Evolutionary conservation across 1,139 yeast species (phyloP).

Genomic region (Yamadazyma kanchanaburiensis): DNA sequence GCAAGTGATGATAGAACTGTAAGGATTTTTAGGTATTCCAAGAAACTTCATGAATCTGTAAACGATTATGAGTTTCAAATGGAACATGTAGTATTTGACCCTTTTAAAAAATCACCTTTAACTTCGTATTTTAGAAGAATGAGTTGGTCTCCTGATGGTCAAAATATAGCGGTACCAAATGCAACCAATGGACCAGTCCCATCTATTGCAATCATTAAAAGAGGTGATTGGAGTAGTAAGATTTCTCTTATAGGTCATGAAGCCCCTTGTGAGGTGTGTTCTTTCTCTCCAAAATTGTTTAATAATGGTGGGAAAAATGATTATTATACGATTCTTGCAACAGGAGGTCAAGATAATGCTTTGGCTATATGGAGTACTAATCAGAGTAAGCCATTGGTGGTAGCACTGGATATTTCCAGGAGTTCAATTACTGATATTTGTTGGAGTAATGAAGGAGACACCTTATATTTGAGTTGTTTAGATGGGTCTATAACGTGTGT

Average conservation of each 20-base stretch:
- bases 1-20: slow-evolving; percentile 94
- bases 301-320: slow-evolving; percentile 13
- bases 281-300: slow-evolving; percentile 77
- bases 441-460: slow-evolving; percentile 77
- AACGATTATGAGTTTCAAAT: slow-evolving; percentile 77
- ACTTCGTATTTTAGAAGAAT: slow-evolving; percentile 88
- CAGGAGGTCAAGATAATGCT: slow-evolving; percentile 77
- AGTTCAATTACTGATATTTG: slow-evolving; percentile 71
- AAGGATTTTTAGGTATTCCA: slow-evolving; percentile 80
- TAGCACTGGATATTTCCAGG: slow-evolving; percentile 58
- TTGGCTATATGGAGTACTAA: slow-evolving; percentile 70
- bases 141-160: slow-evolving; percentile 99
- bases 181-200: slow-evolving; percentile 97
- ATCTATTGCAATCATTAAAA: slow-evolving; percentile 78
- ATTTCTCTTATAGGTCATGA: slow-evolving; percentile 91
- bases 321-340: slow-evolving; percentile 57
- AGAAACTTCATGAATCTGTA: slow-evolving; percentile 50
- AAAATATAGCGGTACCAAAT: slow-evolving; percentile 92
- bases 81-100: slow-evolving; percentile 78
- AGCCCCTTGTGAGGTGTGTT: slow-evolving; percentile 92
- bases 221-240: slow-evolving; percentile 93
- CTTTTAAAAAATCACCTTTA: slow-evolving; percentile 85
- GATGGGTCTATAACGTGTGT: slow-evolving; percentile 84
- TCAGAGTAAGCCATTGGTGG: slow-evolving; percentile 57
- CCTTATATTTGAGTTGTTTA: slow-evolving; percentile 69